Base-by-base conservation (phyloP, 2,329 filamentous ascomycete genomes). In the Colletotrichum orchidophilum region DNA sequence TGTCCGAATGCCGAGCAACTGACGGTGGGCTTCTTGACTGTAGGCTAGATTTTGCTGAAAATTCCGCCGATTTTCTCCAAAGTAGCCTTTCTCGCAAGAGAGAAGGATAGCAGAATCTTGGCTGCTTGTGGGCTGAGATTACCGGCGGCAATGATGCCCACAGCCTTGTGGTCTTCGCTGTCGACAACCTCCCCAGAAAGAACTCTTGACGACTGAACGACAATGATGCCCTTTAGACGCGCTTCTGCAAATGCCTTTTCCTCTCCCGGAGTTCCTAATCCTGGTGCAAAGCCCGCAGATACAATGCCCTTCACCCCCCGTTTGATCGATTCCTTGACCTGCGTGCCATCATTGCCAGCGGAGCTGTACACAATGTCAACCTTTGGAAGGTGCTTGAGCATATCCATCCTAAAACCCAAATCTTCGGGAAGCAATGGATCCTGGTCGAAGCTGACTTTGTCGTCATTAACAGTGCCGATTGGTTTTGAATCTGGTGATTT, bases 281-380 rank as follows among this genome's bases (percentile, higher is more conserved):
- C 67, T 3, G 67, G 63, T 1, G 55, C 55, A 4, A 70, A 70
- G 0, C 67, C 67, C 0, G 55, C 63, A 3, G 63, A 70, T 4
- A 70, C 15, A 3, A 70, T 54, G 2, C 67, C 67, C 18, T n/a
- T 55, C 13, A 55, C 67, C 2, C 63, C 55, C 1, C 54, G 46
- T 1, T 26, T 21, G 39, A 66, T 24, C 9, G 46, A 70, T 0
- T 54, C 63, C 12, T 35, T n/a, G 15, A 70, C 27, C 0, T 39
- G 50, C 12, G 21, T 39, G 12, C 21, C 55, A 9, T 70, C 67
- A 5, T 63, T 55, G 18, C 50, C 55, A 4, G 50, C 6, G 24
- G 66, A 60, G 35, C 67, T 70, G 24, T 61, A 66, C 5, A 66
- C 55, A 13, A 70, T 60, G 11, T 70, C 67, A 13, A 70, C 67